phyloP scores from a whole-genome alignment of 768 basidiomycete species.

The Arthromyces matolae region DNA sequence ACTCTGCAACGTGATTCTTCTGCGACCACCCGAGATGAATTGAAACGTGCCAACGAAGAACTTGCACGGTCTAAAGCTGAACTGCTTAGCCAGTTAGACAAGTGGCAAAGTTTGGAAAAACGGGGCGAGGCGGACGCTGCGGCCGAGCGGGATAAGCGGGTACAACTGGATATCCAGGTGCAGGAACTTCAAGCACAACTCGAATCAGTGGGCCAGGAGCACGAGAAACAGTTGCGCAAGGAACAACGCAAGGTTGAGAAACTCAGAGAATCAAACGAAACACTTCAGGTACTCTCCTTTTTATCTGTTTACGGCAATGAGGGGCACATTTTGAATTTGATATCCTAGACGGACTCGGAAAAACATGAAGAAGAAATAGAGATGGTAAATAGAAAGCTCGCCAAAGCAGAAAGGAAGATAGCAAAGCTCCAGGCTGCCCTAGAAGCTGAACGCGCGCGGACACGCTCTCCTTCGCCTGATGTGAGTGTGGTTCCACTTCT shows the following conservation, averaged over 20 bases:
- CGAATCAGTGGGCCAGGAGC: constrained; percentile 32
- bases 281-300: constrained; percentile 41
- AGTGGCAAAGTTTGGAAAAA: constrained; percentile 66
- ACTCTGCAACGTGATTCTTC: constrained; percentile 57
- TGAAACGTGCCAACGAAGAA: constrained; percentile 56
- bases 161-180: constrained; percentile 54
- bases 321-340: no score
- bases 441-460: constrained; percentile 33
- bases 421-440: constrained; percentile 43
- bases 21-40: constrained; percentile 46
- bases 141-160: constrained; percentile 46
- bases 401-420: constrained; percentile 39
- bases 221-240: constrained; percentile 36
- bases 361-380: constrained; percentile 34
- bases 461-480: constrained; percentile 25
- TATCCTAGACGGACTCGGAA: constrained; percentile 42
- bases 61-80: constrained; percentile 52
- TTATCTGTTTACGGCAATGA: no score
- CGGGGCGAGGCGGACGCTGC: constrained; percentile 61
- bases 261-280: constrained; percentile 35
- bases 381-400: constrained; percentile 30
- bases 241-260: constrained; percentile 39
- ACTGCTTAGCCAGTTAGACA: constrained; percentile 59
- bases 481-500: constrained; percentile 15
- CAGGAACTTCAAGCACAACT: constrained; percentile 40